phyloP scores from a whole-genome alignment of 2,329 filamentous ascomycete genomes.

The Ceratocystis eucalypticola region DNA sequence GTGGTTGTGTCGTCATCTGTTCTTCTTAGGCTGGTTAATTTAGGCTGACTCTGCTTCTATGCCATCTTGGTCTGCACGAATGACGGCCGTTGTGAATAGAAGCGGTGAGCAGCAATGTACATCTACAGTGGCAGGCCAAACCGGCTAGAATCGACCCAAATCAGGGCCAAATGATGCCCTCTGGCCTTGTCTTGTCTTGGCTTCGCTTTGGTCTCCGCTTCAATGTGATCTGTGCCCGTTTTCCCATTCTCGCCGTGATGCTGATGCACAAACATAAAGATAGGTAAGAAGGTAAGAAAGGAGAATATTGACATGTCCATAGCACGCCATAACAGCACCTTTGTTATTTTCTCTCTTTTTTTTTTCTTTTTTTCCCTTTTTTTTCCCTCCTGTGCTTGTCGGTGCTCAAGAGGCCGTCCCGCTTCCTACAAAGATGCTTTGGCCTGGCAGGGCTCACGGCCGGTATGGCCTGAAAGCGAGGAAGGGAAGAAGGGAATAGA shows the following conservation, averaged over 20 bases:
- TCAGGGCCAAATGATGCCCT: neutral
- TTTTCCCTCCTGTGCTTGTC: no score
- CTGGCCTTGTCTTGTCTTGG: neutral
- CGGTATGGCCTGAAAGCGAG: no score
- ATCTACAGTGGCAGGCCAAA: no score
- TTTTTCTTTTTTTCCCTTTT: no score
- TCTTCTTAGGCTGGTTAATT: neutral
- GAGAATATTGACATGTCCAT: neutral
- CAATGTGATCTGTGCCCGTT: neutral
- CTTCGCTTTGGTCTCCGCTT: neutral
- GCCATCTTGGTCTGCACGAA: neutral
- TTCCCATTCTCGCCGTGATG: neutral
- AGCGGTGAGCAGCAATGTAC: neutral
- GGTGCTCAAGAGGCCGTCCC: no score
- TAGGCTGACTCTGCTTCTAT: neutral
- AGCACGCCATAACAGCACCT: neutral
- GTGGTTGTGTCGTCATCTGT: constrained; percentile 3
- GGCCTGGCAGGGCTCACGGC: no score
- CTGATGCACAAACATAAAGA: neutral
- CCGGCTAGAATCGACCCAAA: no score
- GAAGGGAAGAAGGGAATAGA: no score
- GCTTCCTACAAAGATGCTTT: no score
- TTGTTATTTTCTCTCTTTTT: neutral
- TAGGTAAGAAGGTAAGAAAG: neutral
- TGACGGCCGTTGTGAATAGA: neutral